Conservation (phyloP, 1,284 basidiomycete genomes). For the Xerocomus amazonicus region DNA sequence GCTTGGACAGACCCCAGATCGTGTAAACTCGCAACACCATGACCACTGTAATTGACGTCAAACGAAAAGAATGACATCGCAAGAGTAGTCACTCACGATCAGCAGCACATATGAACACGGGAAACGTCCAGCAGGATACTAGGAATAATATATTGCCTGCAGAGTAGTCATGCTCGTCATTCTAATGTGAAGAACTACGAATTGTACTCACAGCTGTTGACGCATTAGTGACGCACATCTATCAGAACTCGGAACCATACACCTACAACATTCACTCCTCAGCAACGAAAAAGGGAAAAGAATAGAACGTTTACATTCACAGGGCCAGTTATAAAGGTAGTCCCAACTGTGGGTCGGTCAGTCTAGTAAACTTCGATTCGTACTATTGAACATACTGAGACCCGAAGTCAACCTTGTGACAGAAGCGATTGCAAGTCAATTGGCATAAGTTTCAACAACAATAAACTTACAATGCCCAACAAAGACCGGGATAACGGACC, state of each 20-base stretch:
- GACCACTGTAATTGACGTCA: not conserved
- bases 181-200: not conserved
- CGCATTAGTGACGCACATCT: not conserved
- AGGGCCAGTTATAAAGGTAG: not conserved
- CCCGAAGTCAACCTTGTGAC: not conserved
- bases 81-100: slow-evolving; percentile 1
- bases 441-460: not conserved
- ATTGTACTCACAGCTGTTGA: not conserved
- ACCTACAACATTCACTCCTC: not conserved
- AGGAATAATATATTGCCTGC: slow-evolving; percentile 4
- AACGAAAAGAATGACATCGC: not conserved
- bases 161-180: not conserved
- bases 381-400: not conserved
- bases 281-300: not conserved
- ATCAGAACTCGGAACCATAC: not conserved
- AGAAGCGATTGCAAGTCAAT: not conserved
- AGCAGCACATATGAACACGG: not conserved
- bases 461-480: slow-evolving; percentile 9
- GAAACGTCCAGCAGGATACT: not conserved
- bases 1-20: not conserved
- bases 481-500: slow-evolving; percentile 16
- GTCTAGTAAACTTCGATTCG: too few relatives aligned
- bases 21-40: not conserved
- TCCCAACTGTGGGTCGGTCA: not conserved
- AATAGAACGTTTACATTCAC: not conserved